phyloP scores from a whole-genome alignment of 495 filamentous ascomycete species.

The Talaromyces stipitatus region DNA sequence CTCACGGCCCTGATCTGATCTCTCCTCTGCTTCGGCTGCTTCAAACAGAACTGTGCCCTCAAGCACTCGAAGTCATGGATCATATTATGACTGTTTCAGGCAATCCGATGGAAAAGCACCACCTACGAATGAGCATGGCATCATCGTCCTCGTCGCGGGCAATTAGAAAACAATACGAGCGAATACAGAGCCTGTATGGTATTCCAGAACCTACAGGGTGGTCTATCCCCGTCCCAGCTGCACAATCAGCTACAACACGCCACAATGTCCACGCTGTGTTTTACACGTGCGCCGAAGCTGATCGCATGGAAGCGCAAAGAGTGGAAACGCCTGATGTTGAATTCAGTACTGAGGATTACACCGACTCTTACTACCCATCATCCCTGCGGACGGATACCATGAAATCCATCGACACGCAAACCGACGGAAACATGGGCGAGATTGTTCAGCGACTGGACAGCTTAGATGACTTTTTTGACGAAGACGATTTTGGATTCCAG shows the following conservation, averaged over 20 bases:
- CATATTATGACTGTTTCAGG: constrained; percentile 91
- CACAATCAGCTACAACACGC: constrained; percentile 74
- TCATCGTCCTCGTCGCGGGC: constrained; percentile 66
- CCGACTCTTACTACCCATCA: constrained; percentile 64
- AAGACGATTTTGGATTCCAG: constrained; percentile 33
- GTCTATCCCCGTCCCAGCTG: constrained; percentile 90
- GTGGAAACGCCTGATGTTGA: constrained; percentile 77
- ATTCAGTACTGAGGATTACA: constrained; percentile 85
- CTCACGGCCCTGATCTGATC: constrained; percentile 89
- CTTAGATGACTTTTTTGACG: constrained; percentile 92
- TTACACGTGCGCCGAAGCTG: constrained; percentile 71
- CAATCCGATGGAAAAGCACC: constrained; percentile 86
- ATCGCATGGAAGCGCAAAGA: constrained; percentile 48
- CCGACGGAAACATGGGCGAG: constrained; percentile 71
- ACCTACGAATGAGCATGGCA: constrained; percentile 95
- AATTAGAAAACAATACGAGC: constrained; percentile 88
- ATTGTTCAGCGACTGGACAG: constrained; percentile 86
- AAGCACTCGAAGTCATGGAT: constrained; percentile 84
- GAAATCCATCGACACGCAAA: constrained; percentile 80
- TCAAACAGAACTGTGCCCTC: constrained; percentile 87
- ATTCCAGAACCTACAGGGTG: constrained; percentile 94
- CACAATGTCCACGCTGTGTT: constrained; percentile 95
- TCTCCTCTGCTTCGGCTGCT: constrained; percentile 85
- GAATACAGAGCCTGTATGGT: constrained; percentile 87
- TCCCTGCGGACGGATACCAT: constrained; percentile 75